Evolutionary conservation across 495 filamentous ascomycete species (phyloP), one percentile per base, ranked within the genome.

Genomic region (Talaromyces liani): DNA sequence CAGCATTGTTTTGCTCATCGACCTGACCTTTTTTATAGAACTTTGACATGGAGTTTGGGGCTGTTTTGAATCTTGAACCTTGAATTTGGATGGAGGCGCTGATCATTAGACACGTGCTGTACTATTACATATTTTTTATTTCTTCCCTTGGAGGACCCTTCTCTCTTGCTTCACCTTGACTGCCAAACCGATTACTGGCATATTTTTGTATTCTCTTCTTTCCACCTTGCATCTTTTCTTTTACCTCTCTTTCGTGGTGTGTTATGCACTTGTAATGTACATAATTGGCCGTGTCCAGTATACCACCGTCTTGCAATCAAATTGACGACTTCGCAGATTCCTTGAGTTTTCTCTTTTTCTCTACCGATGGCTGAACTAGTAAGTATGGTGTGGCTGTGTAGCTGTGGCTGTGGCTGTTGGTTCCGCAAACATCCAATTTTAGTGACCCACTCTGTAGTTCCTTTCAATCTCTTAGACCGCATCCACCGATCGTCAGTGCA

Each of bases 221-320:
- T 12, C 24, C 12, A 29, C 22, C 53, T 29, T 14, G n/a, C 14
- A 56, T 12, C 27, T 56, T 22, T 68, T 72, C 66, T 70, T 65
- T 70, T 67, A 64, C 70, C 68, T 66, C 65, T 71, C 64, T 72
- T 66, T 70, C 69, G 65, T 73, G 71, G 66, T 72, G 61, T 65
- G 68, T 61, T 63, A 67, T 58, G 60, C 64, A 66, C 62, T 64
- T 65, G 65, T 75, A 70, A 75, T 71, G 75, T 56, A 56, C 53
- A 56, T 56, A 54, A 54, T 54, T 7, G n/a, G 24, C 53, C 53
- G 53, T 56, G 53, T 27, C 6, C 53, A 9, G 24, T 12, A 27
- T 56, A 49, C 45, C 3, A 3, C 27, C 53, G 53, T 27, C 16
- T 54, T 54, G 53, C 12, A 56, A 56, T 27, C 18, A 49, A 18